Percentiles rank a stretch among this genome's conserved stretches.
These are phyloP conservation scores for Pichiaceae sp. DNA, from an alignment of 1,139 yeast species.

Conservation along the genomic window DNA sequence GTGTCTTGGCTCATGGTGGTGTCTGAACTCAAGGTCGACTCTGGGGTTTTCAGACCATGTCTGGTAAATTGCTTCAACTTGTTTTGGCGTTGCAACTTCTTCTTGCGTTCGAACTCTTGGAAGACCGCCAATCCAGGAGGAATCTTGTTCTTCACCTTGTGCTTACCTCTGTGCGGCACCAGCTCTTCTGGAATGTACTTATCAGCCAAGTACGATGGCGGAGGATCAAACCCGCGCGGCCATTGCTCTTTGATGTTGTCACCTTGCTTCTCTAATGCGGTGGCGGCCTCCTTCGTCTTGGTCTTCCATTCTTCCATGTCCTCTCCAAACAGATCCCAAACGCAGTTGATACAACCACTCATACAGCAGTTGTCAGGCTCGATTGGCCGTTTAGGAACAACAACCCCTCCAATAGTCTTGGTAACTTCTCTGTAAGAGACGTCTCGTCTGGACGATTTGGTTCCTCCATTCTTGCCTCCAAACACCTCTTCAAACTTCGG, in stretches of 20 bases:
- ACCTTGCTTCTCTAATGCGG: constrained; percentile 27
- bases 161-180: constrained; percentile 19
- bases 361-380: constrained; percentile 97
- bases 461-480: constrained; percentile 22
- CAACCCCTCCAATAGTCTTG: constrained; percentile 53
- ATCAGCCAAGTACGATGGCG: constrained; percentile 34
- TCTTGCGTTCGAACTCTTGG: constrained; percentile 69
- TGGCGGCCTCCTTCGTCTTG: constrained; percentile 53
- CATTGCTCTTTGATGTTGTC: constrained; percentile 42
- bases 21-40: too few species aligned
- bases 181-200: constrained; percentile 32
- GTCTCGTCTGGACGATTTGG: constrained; percentile 24
- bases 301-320: constrained; percentile 78
- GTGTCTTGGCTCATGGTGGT: too few species aligned
- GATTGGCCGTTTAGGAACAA: constrained; percentile 70
- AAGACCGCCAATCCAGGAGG: constrained; percentile 75
- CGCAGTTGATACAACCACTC: constrained; percentile 96
- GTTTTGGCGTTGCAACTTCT: constrained; percentile 31
- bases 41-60: too few species aligned
- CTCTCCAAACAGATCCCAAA: constrained; percentile 88
- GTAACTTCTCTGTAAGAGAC: constrained; percentile 20
- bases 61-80: too few species aligned
- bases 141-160: constrained; percentile 33
- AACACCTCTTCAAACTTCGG: constrained; percentile 20
- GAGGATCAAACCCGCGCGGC: constrained; percentile 81